Evolutionary conservation across 805 yeast species (phyloP), one percentile per base, ranked within the genome.

Genomic region (Clavispora fructus): DNA sequence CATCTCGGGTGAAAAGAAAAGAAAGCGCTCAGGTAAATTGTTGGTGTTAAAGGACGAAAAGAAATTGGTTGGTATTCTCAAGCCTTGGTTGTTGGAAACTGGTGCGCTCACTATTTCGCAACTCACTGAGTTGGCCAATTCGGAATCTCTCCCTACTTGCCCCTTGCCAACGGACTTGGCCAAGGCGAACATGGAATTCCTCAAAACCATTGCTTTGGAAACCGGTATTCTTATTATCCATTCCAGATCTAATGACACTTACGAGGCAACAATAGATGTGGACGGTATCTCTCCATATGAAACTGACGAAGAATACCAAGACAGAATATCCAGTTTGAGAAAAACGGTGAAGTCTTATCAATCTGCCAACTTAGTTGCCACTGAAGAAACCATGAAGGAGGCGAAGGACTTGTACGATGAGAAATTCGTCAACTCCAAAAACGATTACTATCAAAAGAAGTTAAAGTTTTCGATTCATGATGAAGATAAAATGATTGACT

Each of bases 381-480:
- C 82, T 53, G 81, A 80, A 51, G 75, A 74, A 49, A 61, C 72
- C 47, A 57, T 75, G 62, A 66, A 72, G 52, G 69, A 71, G 44
- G 58, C 63, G 51, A 82, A 83, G 52, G 77, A 78, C 45, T 66
- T 87, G 30, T 88, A 92, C 63, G 80, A 83, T 56, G 74, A 76
- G 31, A 87, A 88, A 61, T 91, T 91, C 59, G 74, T 79, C 46
- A 64, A 70, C 32, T 94, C 97, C 96, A 91, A 90, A 65, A 83
- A 85, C 58, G 64, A 74, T n/a, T 94, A 94, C 62, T 94, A 94
- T 65, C 77, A 79, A 50, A 79, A 80, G n/a, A 94, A 94, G 61
- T 72, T 94, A 50, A 80, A 79, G 2, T 88, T 88, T 51, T 73
- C 83, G 5, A 73, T 82, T 45, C 64, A 79, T 30, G 85, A 85